These are phyloP conservation scores for Ramularia endophylla DNA, from an alignment of 2,329 filamentous ascomycete species.

Conservation along the genomic window DNA sequence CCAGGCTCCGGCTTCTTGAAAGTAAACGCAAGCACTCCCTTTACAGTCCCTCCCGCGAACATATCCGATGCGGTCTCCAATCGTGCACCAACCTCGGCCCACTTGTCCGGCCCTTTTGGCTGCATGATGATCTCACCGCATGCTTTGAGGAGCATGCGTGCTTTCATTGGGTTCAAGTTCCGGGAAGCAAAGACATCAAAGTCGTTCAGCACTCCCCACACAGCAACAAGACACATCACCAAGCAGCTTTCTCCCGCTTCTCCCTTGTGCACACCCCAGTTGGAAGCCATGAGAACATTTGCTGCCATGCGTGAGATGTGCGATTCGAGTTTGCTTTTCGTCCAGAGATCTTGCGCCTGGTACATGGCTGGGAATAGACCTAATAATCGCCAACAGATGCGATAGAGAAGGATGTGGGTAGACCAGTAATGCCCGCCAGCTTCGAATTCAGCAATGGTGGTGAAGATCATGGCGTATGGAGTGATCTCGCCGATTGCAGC, in stretches of 20 bases:
- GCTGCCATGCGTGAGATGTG: constrained; percentile 11
- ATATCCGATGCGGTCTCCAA: constrained; percentile 12
- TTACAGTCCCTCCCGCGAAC: constrained; percentile 11
- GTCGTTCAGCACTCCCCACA: constrained; percentile 13
- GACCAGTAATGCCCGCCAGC: constrained; percentile 15
- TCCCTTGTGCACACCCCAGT: constrained; percentile 10
- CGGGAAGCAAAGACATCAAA: constrained; percentile 15
- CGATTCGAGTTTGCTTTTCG: constrained; percentile 7
- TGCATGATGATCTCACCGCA: constrained; percentile 10
- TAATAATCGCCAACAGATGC: constrained; percentile 13
- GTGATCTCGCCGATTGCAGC: background rate
- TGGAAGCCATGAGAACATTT: constrained; percentile 13
- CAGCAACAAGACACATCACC: constrained; percentile 12
- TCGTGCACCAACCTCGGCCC: constrained; percentile 6
- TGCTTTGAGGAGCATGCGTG: constrained; percentile 5
- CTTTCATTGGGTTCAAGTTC: constrained; percentile 7
- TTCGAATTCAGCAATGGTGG: constrained; percentile 12
- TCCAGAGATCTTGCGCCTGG: constrained; percentile 1
- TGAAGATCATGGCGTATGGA: constrained; percentile 13
- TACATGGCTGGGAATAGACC: constrained; percentile 10
- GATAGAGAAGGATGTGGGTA: constrained; percentile 9
- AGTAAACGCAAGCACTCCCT: constrained; percentile 13
- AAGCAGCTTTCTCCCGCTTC: constrained; percentile 11
- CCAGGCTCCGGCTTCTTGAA: constrained; percentile 6
- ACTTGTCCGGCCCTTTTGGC: constrained; percentile 3